These are phyloP conservation scores for Cyclotella atomus DNA, from an alignment of 108 stramenopile species.

Conservation along the genomic window DNA sequence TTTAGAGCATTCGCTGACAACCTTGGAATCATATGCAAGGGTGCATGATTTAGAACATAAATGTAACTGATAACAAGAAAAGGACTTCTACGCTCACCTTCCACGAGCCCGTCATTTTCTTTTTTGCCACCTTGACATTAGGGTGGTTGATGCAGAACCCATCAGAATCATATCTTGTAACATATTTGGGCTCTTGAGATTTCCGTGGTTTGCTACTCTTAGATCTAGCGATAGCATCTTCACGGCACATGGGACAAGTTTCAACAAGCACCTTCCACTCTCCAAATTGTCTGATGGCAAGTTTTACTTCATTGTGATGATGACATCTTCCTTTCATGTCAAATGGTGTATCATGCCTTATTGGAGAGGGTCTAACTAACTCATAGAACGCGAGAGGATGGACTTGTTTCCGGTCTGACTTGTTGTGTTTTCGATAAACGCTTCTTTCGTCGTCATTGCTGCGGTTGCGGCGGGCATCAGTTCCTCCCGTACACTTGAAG, in stretches of 20 bases:
- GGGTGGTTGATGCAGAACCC: conserved; percentile 9
- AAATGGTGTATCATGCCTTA: not conserved
- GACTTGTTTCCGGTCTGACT: conserved; percentile 3
- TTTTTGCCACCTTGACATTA: conserved; percentile 3
- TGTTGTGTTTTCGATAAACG: too few species aligned
- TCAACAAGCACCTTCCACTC: conserved; percentile 12
- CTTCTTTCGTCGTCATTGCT: not conserved
- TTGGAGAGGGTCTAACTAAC: not conserved
- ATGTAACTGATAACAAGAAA: too few species aligned
- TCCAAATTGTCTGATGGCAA: not conserved
- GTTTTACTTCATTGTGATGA: conserved; percentile 9
- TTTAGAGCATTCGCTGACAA: not conserved
- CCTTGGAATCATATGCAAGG: too few species aligned
- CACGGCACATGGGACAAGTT: not conserved
- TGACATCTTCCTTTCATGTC: conserved; percentile 13
- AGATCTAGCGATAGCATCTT: not conserved
- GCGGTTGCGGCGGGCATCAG: not conserved
- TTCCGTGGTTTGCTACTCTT: not conserved
- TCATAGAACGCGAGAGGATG: not conserved
- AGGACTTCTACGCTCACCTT: not conserved
- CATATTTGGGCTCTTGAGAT: not conserved
- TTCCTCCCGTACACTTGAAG: not conserved
- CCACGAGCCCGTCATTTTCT: conserved; percentile 5
- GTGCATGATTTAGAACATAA: too few species aligned
- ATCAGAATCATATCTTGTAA: not conserved